Percentiles rank a stretch among this genome's conserved stretches.
These are phyloP conservation scores for Fomitopsis betulina DNA, from an alignment of 1,284 basidiomycete genomes.

Conservation along the genomic window DNA sequence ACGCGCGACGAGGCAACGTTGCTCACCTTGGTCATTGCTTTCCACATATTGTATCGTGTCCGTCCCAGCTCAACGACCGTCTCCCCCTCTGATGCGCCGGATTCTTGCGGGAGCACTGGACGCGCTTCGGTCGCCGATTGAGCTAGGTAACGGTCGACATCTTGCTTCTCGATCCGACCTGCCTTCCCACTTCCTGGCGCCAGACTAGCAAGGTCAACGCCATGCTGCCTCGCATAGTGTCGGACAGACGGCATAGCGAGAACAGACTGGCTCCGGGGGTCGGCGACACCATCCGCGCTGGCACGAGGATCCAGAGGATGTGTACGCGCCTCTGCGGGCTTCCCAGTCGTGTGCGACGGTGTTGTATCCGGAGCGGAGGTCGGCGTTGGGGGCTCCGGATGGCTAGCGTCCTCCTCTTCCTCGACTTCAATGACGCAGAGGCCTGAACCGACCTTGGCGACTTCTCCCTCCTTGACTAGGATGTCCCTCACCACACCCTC, in stretches of 20 bases:
- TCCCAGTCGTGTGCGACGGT: not conserved
- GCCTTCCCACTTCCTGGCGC: constrained; percentile 70
- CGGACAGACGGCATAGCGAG: constrained; percentile 79
- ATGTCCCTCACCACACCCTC: constrained; percentile 75
- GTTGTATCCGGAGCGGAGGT: not conserved
- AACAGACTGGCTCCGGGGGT: constrained; percentile 25
- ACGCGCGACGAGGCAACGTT: not conserved
- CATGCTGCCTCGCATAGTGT: constrained; percentile 66
- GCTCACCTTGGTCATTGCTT: constrained; percentile 73
- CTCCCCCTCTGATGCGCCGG: constrained; percentile 31
- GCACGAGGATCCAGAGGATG: constrained; percentile 70
- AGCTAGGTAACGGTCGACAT: constrained; percentile 62
- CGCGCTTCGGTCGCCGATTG: constrained; percentile 9
- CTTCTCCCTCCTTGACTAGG: constrained; percentile 77
- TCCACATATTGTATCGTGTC: constrained; percentile 83
- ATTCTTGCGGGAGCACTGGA: not conserved
- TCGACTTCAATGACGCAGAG: constrained; percentile 84
- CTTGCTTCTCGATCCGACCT: constrained; percentile 73
- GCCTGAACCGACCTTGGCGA: constrained; percentile 83
- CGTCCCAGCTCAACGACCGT: constrained; percentile 69
- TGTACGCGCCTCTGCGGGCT: constrained; percentile 4
- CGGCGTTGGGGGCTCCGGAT: constrained; percentile 6
- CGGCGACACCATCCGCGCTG: constrained; percentile 12
- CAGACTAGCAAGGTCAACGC: constrained; percentile 56
- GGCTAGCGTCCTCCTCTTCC: constrained; percentile 36